A percentile compares a stretch with the other conserved stretches of the same genome.
phyloP scores from a whole-genome alignment of 2,329 filamentous ascomycete species.

The Phyllosticta capitalensis region DNA sequence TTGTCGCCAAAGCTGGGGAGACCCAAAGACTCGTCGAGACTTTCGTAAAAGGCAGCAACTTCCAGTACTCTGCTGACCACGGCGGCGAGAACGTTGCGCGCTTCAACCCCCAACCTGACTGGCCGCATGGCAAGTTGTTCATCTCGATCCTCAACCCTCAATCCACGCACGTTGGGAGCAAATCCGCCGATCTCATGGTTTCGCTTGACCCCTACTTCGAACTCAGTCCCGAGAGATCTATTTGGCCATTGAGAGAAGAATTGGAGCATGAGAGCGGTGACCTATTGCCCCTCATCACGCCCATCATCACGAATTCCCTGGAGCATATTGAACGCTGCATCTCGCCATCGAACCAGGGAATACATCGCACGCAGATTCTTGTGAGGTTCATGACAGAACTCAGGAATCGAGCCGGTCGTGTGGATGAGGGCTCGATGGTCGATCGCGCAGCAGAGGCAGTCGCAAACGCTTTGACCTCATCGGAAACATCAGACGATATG shows the following conservation, averaged over 20 bases:
- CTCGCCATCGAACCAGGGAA: not conserved
- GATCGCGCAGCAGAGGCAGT: conserved; percentile 19
- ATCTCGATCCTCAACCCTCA: conserved; percentile 10
- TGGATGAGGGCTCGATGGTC: conserved; percentile 19
- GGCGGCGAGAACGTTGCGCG: not conserved
- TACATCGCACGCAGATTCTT: conserved; percentile 24
- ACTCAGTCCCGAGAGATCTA: conserved; percentile 17
- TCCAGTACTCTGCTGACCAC: conserved; percentile 12
- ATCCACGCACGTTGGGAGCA: conserved; percentile 13
- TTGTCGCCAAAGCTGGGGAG: conserved; percentile 21
- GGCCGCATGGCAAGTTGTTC: not conserved
- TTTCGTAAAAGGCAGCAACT: conserved; percentile 19
- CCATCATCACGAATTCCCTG: conserved; percentile 33
- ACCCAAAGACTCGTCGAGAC: conserved; percentile 23
- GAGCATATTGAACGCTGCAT: conserved; percentile 37
- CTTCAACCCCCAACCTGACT: not conserved
- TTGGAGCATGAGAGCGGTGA: conserved; percentile 15
- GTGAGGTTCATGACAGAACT: conserved; percentile 28
- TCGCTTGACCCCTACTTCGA: conserved; percentile 28
- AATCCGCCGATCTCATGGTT: conserved; percentile 30
- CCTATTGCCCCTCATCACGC: conserved; percentile 24
- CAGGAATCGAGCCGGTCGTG: conserved; percentile 23
- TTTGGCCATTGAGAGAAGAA: conserved; percentile 8
- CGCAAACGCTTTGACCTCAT: conserved; percentile 17
- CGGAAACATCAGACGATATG: not conserved